These are phyloP conservation scores for Fusarium fujikuroi DNA, from an alignment of 2,329 filamentous ascomycete species.

Conservation along the genomic window DNA sequence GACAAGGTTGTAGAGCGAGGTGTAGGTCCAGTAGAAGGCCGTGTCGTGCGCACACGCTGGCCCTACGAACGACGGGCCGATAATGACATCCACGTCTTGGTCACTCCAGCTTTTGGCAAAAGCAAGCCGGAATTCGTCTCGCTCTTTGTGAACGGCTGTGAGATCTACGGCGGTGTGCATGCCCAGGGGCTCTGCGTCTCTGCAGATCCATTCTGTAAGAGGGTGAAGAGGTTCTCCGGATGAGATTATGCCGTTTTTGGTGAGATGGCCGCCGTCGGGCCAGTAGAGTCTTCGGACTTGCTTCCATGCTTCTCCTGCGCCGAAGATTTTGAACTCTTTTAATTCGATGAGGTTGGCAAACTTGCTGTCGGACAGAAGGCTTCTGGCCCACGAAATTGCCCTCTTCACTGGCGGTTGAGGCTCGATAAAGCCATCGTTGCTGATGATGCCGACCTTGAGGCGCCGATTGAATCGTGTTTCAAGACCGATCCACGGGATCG, in stretches of 20 bases:
- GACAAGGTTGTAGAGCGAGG: conserved; percentile 51
- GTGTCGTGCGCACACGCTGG: conserved; percentile 52
- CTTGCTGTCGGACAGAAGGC: conserved; percentile 29
- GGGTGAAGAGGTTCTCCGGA: conserved; percentile 58
- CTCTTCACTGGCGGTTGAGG: conserved; percentile 54
- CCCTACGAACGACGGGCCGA: conserved; percentile 51
- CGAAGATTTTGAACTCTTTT: conserved; percentile 50
- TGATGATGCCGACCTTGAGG: conserved; percentile 57
- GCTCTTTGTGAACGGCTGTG: conserved; percentile 18
- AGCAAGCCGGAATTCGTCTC: conserved; percentile 48
- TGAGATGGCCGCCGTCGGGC: conserved; percentile 54
- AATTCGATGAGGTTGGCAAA: conserved; percentile 42
- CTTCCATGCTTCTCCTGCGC: conserved; percentile 43
- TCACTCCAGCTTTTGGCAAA: conserved; percentile 50
- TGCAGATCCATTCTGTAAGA: conserved; percentile 55
- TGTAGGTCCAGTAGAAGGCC: conserved; percentile 52
- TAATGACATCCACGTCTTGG: conserved; percentile 52
- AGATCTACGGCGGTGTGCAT: conserved; percentile 36
- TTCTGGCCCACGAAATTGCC: conserved; percentile 50
- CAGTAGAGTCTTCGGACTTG: conserved; percentile 57
- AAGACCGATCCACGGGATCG: conserved; percentile 47
- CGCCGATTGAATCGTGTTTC: conserved; percentile 8
- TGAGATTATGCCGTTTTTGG: conserved; percentile 45
- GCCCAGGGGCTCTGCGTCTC: conserved; percentile 41
- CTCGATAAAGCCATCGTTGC: conserved; percentile 50